Evolutionary conservation across 2,329 filamentous ascomycete species (phyloP).

Genomic region (Ophiostoma perfectum): DNA sequence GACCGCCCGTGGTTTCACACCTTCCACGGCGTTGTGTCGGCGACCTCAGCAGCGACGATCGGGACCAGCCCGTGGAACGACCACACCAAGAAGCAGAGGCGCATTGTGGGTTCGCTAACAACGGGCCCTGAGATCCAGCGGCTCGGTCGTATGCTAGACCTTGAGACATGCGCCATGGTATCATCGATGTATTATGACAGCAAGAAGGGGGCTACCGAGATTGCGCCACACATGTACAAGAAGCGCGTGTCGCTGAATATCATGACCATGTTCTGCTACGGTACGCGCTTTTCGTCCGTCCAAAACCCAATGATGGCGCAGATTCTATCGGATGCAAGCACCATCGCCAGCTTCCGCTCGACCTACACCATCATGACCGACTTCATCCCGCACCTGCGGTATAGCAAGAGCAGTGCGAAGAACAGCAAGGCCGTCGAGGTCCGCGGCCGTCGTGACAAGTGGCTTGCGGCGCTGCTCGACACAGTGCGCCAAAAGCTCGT

Average conservation of each 20-base stretch:
- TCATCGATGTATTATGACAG: not conserved
- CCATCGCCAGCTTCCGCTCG: constrained; percentile 67
- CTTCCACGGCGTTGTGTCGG: constrained; percentile 73
- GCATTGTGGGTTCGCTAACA: constrained; percentile 39
- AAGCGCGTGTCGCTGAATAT: constrained; percentile 39
- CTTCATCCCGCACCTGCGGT: constrained; percentile 50
- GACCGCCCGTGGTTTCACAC: constrained; percentile 74
- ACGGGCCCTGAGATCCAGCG: not conserved
- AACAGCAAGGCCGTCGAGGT: constrained; percentile 60
- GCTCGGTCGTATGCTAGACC: not conserved
- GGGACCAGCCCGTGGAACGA: constrained; percentile 82
- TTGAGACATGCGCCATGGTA: not conserved
- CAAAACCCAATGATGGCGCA: constrained; percentile 77
- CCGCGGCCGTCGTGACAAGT: constrained; percentile 48
- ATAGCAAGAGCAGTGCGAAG: constrained; percentile 44
- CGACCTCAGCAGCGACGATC: constrained; percentile 73
- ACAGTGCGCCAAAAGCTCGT: constrained; percentile 21
- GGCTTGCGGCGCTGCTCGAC: constrained; percentile 54
- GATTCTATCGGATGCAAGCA: constrained; percentile 69
- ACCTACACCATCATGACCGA: constrained; percentile 80
- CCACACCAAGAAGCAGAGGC: constrained; percentile 64
- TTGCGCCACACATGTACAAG: not conserved
- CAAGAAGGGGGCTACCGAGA: not conserved
- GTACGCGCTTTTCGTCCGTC: constrained; percentile 68
- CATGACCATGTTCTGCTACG: constrained; percentile 69